Evolutionary conservation across 768 basidiomycete genomes (phyloP), one percentile per base, ranked within the genome.

Genomic region (Mycena galopus): DNA sequence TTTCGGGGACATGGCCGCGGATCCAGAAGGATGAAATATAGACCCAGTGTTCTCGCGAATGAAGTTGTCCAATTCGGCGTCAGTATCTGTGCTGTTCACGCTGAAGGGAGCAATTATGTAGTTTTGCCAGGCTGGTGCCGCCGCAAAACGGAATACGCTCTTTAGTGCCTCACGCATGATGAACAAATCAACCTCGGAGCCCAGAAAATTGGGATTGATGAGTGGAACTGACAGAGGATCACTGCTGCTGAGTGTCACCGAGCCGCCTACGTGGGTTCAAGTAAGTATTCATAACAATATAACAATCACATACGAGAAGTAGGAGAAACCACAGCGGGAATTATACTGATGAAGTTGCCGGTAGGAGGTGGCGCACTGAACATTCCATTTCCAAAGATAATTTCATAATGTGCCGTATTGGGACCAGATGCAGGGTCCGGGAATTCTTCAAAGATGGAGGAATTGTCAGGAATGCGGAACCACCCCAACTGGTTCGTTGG

Each of bases 1-100:
- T 55, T 68, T 61, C 0, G 81, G 75, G 10, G 80, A 77, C 80
- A 84, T 83, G 8, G 73, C 59, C 3, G 82, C 81, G 8, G 81
- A 81, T 1, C 80, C 77, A 32, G 78, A 75, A 14, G 33, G 56
- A 35, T 57, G 56, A 11, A 33, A 35, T 57, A 33, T n/a, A 11
- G 56, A 23, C 35, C 32, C 56, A 14, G 21, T 33, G 23, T 35
- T 57, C 11, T n/a, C 56, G 33, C 56, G 56, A 35, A 57, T 33
- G 7, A n/a, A 57, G 4, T 57, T 33, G 35, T 57, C 56, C 0
- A 57, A 7, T 14, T 57, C 56, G 7, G 19, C 21, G 21, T 57
- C 56, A 10, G 32, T 35, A 33, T 27, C 29, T n/a, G 56, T 35
- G 19, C 56, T 57, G 56, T 57, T 57, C 30, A 57, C 10, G 33